phyloP scores from a whole-genome alignment of 768 basidiomycete species.

The Tylopilus vinaceipallidus region DNA sequence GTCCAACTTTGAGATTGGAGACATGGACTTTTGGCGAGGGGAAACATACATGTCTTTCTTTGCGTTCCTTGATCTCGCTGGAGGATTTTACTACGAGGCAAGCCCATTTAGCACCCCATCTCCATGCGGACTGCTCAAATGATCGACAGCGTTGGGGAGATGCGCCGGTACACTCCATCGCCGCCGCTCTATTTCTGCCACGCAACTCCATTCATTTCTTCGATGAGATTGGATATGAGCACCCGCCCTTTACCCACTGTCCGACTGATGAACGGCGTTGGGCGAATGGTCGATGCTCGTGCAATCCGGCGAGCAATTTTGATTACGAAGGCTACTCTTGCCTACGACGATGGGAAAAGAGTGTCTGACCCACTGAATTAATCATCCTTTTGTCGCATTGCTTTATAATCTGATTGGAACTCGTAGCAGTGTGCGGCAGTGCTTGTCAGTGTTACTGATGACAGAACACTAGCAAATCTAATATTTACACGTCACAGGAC shows the following conservation, averaged over 20 bases:
- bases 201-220: constrained; percentile 95
- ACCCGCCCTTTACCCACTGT: constrained; percentile 29
- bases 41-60: constrained; percentile 85
- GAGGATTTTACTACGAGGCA: constrained; percentile 90
- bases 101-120: no score
- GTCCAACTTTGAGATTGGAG: constrained; percentile 93
- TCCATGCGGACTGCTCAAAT: constrained; percentile 1
- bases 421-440: no score
- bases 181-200: constrained; percentile 82
- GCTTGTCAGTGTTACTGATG: no score
- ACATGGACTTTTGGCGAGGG: constrained; percentile 81
- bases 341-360: constrained; percentile 21
- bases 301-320: constrained; percentile 21
- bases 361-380: neutral
- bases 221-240: constrained; percentile 68
- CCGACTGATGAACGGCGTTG: constrained; percentile 20
- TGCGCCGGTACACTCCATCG: constrained; percentile 89
- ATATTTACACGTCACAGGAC: neutral
- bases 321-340: constrained; percentile 32
- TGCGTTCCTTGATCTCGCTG: constrained; percentile 71
- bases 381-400: neutral
- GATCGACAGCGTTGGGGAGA: constrained; percentile 82
- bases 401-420: neutral
- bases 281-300: constrained; percentile 24
- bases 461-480: no score